Conservation (phyloP, 257 asterid genomes). For the Voacanga thouarsii region DNA sequence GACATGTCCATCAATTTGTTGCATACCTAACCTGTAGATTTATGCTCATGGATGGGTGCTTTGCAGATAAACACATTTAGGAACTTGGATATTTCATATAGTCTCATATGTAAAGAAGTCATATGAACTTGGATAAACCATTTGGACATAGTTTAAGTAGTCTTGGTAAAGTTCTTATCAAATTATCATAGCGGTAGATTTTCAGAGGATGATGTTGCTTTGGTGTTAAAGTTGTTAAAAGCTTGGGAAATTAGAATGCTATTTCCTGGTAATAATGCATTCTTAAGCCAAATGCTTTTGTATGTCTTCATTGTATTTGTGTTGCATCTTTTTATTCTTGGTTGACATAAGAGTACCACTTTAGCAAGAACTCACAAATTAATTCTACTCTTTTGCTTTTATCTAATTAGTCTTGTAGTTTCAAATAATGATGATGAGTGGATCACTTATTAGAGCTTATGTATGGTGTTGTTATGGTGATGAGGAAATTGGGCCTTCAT, state of each 20-base stretch:
- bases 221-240: conserved; percentile 64
- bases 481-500: no score
- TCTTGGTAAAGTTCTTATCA: conserved; percentile 63
- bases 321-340: neutral
- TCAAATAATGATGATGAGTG: no score
- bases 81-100: neutral
- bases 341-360: no score
- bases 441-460: no score
- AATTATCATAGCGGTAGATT: conserved; percentile 77
- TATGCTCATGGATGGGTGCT: neutral
- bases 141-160: no score
- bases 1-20: neutral
- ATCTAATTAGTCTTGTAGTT: no score
- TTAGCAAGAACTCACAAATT: no score
- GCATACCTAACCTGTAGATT: neutral
- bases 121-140: no score
- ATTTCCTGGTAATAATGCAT: conserved; percentile 72
- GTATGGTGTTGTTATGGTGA: no score
- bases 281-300: neutral
- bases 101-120: neutral
- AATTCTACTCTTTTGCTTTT: no score
- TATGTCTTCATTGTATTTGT: neutral
- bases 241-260: conserved; percentile 73
- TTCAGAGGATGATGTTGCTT: conserved; percentile 63
- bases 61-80: neutral